Percentiles rank a stretch among this genome's conserved stretches.
These are phyloP conservation scores for Colletotrichum tamarilloi DNA, from an alignment of 2,329 filamentous ascomycete species.

Conservation along the genomic window DNA sequence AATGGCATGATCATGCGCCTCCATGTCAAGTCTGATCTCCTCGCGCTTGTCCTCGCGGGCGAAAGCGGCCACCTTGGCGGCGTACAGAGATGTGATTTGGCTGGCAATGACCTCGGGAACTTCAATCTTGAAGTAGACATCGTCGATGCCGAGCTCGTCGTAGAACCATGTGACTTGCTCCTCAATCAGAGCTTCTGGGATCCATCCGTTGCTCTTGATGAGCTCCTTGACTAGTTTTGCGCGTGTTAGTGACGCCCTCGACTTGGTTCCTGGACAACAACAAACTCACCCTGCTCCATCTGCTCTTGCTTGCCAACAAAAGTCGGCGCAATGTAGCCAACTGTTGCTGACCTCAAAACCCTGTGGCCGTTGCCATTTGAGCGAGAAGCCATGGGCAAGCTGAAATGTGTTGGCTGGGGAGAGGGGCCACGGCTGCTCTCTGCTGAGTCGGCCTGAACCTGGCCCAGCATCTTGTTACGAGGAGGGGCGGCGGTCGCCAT, in stretches of 20 bases:
- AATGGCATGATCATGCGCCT: slow-evolving; percentile 92
- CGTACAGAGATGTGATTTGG: slow-evolving; percentile 96
- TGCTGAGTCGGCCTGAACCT: slow-evolving; percentile 52
- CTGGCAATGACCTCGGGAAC: slow-evolving; percentile 86
- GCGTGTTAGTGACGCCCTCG: not conserved
- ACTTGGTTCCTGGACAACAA: not conserved
- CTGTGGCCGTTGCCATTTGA: slow-evolving; percentile 72
- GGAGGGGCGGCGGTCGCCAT: slow-evolving; percentile 47
- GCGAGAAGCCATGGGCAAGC: slow-evolving; percentile 68
- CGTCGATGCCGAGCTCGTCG: slow-evolving; percentile 95
- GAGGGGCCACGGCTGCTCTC: slow-evolving; percentile 76
- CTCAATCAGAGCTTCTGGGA: slow-evolving; percentile 85
- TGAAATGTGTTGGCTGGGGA: slow-evolving; percentile 88
- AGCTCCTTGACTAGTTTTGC: slow-evolving; percentile 76
- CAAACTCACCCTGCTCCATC: slow-evolving; percentile 78
- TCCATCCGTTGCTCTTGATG: slow-evolving; percentile 84
- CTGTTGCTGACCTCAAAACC: slow-evolving; percentile 86
- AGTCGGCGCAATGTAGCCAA: slow-evolving; percentile 93
- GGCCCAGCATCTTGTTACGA: slow-evolving; percentile 54
- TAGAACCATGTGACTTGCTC: slow-evolving; percentile 97
- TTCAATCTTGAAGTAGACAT: slow-evolving; percentile 97
- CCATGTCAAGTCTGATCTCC: slow-evolving; percentile 96
- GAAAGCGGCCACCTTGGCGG: slow-evolving; percentile 94
- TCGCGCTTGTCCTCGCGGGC: slow-evolving; percentile 93
- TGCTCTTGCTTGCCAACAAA: slow-evolving; percentile 94